These are phyloP conservation scores for Eucalyptus cladocalyx DNA, from an alignment of 345 rosid genomes.

Conservation along the genomic window DNA sequence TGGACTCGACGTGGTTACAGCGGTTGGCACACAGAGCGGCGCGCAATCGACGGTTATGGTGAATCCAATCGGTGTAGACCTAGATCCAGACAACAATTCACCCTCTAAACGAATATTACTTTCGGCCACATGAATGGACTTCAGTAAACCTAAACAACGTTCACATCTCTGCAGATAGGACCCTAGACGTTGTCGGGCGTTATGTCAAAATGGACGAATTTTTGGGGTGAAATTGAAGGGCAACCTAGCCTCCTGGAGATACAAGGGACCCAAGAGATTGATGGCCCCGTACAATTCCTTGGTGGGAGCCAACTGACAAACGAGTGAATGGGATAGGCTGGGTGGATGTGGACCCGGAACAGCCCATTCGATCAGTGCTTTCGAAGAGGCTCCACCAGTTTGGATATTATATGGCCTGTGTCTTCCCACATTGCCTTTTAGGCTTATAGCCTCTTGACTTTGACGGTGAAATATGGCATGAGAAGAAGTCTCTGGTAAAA, in stretches of 20 bases:
- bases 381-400: not conserved
- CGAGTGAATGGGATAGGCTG: not conserved
- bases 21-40: not conserved
- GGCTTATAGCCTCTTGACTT: not conserved
- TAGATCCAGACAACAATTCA: not conserved
- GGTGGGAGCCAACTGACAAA: not conserved
- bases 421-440: not conserved
- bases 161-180: not conserved
- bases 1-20: not conserved
- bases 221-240: not conserved
- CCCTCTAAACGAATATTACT: not conserved
- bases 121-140: not conserved
- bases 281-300: not conserved
- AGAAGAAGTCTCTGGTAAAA: not conserved
- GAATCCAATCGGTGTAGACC: not conserved
- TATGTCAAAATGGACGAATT: not conserved
- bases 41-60: not conserved
- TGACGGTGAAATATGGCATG: not conserved
- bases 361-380: not conserved
- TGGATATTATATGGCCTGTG: not conserved
- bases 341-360: not conserved
- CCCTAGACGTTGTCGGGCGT: not conserved
- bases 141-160: not conserved
- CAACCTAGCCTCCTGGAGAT: not conserved
- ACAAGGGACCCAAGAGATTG: not conserved